Evolutionary conservation across 2,329 filamentous ascomycete species (phyloP), one percentile per base, ranked within the genome.

Genomic region (Aspergillus sp.): DNA sequence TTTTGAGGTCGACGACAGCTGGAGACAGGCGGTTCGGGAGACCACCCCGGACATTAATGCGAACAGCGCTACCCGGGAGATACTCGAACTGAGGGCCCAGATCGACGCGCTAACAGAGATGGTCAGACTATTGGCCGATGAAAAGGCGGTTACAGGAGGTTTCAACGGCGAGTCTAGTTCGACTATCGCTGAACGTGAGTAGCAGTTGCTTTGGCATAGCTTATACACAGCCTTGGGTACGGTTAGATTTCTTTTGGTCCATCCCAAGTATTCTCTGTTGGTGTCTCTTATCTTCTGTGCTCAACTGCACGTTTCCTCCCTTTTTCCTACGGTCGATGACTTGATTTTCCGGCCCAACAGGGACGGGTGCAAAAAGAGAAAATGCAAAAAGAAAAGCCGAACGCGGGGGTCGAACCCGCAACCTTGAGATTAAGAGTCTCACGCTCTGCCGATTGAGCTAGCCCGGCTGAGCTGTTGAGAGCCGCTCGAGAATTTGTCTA

Each of bases 1-100:
- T 66, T 89, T 95, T 64, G 89, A 96, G 64, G 78, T 82, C 0
- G 89, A 93, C 56, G 70, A 66, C 23, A 90, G 88, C 0, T 99
- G 94, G 94, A 78, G 82, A 32, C 91, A 94, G 78, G 86, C 81
- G 51, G 91, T 96, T 2, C 80, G 85, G 47, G 75, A 78, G n/a
- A 87, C 84, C 19, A 89, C 85, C 68, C 88, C 91, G 1, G 91
- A 97, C 69, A 82, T 97, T 4, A 88, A 91, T 62, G 83, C 87
- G 29, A 91, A 97, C 57, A 82, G 81, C 10, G 85, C 88, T 1
- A 84, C 90, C n/a, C 57, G 88, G 20, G 91, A 96, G 58, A 63
- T 78, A 16, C 65, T 68, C 23, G 64, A 75, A 53, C 58, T 78
- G 53, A 74, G 67, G 58, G 64, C 71, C 44, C 70, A 78, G 57